A percentile compares a stretch with the other conserved stretches of the same genome.
Evolutionary conservation across 805 yeast genomes (phyloP).

Genomic region (Metschnikowia drakensbergensis): DNA sequence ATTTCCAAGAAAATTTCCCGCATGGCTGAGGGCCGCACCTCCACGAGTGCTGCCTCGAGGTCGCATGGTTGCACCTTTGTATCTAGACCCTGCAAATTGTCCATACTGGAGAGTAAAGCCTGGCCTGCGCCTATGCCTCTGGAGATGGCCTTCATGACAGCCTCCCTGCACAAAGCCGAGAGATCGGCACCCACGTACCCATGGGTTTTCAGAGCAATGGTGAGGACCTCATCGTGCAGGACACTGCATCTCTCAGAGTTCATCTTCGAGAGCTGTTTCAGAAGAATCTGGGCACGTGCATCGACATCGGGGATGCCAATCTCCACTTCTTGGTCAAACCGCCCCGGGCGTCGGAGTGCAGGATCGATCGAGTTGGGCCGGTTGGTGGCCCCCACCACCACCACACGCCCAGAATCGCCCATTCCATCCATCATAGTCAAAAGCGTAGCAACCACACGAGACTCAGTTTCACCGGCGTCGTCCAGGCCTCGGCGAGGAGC

Average conservation of each 20-base stretch:
- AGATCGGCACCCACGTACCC: slow-evolving; percentile 98
- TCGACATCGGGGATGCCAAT: slow-evolving; percentile 87
- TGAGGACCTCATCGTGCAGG: slow-evolving; percentile 50
- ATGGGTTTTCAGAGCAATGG: slow-evolving; percentile 75
- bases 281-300: slow-evolving; percentile 70
- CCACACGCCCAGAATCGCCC: slow-evolving; percentile 61
- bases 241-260: slow-evolving; percentile 43
- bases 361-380: slow-evolving; percentile 66
- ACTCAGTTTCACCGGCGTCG: slow-evolving; percentile 86
- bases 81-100: slow-evolving; percentile 6
- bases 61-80: slow-evolving; percentile 53
- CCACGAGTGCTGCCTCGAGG: slow-evolving; percentile 66
- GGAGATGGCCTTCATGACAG: slow-evolving; percentile 79
- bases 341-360: slow-evolving; percentile 78
- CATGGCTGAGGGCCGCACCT: slow-evolving; percentile 96
- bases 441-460: slow-evolving; percentile 85
- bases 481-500: slow-evolving; percentile 83
- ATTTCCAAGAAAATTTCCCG: slow-evolving; percentile 89
- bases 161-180: slow-evolving; percentile 80
- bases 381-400: slow-evolving; percentile 72
- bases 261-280: slow-evolving; percentile 57
- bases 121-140: slow-evolving; percentile 39
- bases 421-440: slow-evolving; percentile 78
- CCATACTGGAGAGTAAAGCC: slow-evolving; percentile 1
- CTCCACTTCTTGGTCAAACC: slow-evolving; percentile 87